phyloP scores from a whole-genome alignment of 768 basidiomycete species.

The Imleria badia region DNA sequence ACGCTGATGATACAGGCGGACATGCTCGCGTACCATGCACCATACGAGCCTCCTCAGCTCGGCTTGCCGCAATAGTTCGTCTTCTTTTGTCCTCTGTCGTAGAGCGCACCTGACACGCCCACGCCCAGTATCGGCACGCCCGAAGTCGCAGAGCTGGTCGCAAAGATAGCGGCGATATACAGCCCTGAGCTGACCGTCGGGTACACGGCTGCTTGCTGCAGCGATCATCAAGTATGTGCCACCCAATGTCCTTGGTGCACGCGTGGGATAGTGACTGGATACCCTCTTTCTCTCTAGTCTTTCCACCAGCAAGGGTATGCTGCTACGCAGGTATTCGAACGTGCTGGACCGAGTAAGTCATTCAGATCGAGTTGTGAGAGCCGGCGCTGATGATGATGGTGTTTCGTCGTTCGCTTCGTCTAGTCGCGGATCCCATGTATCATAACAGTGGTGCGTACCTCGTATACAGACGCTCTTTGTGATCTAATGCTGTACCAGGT shows the following conservation, averaged over 20 bases:
- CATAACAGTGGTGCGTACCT: conserved; percentile 68
- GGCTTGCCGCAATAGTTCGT: conserved; percentile 72
- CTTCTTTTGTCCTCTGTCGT: not conserved
- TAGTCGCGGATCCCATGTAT: conserved; percentile 88
- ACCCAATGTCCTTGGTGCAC: not conserved
- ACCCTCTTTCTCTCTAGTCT: conserved; percentile 42
- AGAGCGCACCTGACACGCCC: not conserved
- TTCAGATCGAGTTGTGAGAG: not conserved
- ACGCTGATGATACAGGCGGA: conserved; percentile 89
- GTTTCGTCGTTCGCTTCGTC: not conserved
- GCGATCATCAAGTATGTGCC: conserved; percentile 74
- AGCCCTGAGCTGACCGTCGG: conserved; percentile 77
- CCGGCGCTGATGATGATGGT: not conserved
- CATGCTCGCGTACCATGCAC: conserved; percentile 84
- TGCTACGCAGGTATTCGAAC: conserved; percentile 85
- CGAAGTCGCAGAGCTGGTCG: conserved; percentile 72
- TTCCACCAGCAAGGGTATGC: conserved; percentile 84
- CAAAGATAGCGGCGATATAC: conserved; percentile 75
- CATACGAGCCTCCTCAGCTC: conserved; percentile 78
- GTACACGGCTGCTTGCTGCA: conserved; percentile 79
- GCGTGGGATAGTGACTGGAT: not conserved
- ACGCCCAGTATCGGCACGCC: conserved; percentile 69
- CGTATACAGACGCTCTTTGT: not conserved
- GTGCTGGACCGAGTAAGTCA: conserved; percentile 65
- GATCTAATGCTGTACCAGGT: conserved; percentile 36